phyloP scores from a whole-genome alignment of 495 filamentous ascomycete species.

The Oidiodendron maius region DNA sequence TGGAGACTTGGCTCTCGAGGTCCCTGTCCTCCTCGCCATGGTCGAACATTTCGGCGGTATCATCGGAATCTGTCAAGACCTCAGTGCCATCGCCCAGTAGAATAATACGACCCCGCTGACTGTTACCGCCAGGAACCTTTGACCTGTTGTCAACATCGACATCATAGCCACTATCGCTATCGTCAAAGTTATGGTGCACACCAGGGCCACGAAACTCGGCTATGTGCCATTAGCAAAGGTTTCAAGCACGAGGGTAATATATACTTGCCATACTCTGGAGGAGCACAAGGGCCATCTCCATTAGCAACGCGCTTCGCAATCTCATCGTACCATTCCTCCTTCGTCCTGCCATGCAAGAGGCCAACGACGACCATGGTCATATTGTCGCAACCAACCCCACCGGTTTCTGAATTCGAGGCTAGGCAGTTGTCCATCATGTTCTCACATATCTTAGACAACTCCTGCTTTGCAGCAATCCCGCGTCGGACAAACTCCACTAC shows the following conservation, averaged over 20 bases:
- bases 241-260: slow-evolving; percentile 21
- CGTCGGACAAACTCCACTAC: slow-evolving; percentile 95
- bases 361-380: slow-evolving; percentile 97
- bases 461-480: slow-evolving; percentile 92
- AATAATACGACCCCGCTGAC: slow-evolving; percentile 72
- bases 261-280: slow-evolving; percentile 96
- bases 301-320: slow-evolving; percentile 91
- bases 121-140: slow-evolving; percentile 23
- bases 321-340: slow-evolving; percentile 96
- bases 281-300: slow-evolving; percentile 96
- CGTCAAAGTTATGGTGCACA: slow-evolving; percentile 84
- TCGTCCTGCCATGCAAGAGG: slow-evolving; percentile 81
- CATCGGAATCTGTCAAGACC: slow-evolving; percentile 76
- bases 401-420: slow-evolving; percentile 93
- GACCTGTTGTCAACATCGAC: slow-evolving; percentile 60
- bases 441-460: slow-evolving; percentile 88
- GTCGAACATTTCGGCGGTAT: slow-evolving; percentile 91
- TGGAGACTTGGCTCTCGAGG: slow-evolving; percentile 47
- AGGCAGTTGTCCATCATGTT: slow-evolving; percentile 99
- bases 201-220: slow-evolving; percentile 95
- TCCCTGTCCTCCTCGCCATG: slow-evolving; percentile 82
- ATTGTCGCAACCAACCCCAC: slow-evolving; percentile 97
- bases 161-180: slow-evolving; percentile 90
- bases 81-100: slow-evolving; percentile 92
- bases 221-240: slow-evolving; percentile 37